Evolutionary conservation across 164 flowering plant species (phyloP), one percentile per base, ranked within the genome.

Genomic region (Vitis cinerea): DNA sequence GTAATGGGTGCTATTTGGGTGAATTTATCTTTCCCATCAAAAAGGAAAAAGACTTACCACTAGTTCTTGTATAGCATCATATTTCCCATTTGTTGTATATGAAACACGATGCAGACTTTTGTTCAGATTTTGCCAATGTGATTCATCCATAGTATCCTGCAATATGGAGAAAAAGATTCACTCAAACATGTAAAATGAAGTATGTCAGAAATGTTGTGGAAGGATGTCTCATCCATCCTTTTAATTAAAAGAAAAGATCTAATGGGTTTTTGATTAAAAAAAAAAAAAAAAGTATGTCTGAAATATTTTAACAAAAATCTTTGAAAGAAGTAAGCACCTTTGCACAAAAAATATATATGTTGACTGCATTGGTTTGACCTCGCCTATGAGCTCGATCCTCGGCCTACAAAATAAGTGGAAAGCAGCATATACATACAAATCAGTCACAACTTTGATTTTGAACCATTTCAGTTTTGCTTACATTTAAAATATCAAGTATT

Each of bases 381-480:
- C 89, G 88, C 70, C 98, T 86, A 77, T 96, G 99, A 71, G 98
- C 97, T 85, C 99, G 84, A 80, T 86, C 92, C 74, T 96, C 99
- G 67, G 98, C 99, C 99, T 95, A 78, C 64, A 79, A 73, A 70
- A 70, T 11, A 59, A 30, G 69, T 62, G 16, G 11, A 69, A 27
- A 10, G 6, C 10, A 31, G 11, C 19, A 51, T 13, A 58, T 6
- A 52, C 50, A 27, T 37, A 68, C 67, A 59, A 74, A 50, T 29
- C 4, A 63, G 12, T 49, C 51, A 47, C 3, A 52, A 52, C 9
- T 48, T 31, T 58, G 16, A 19, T 23, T 14, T 3, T 19, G 9
- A 3, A 55, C 37, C 63, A 10, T 23, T 47, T 37, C 44, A 37
- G 6, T 37, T 37, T 37, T 37, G 44, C 44, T 37, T 37, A 37